phyloP scores from a whole-genome alignment of 768 basidiomycete species.

The Termitomyces sp. region DNA sequence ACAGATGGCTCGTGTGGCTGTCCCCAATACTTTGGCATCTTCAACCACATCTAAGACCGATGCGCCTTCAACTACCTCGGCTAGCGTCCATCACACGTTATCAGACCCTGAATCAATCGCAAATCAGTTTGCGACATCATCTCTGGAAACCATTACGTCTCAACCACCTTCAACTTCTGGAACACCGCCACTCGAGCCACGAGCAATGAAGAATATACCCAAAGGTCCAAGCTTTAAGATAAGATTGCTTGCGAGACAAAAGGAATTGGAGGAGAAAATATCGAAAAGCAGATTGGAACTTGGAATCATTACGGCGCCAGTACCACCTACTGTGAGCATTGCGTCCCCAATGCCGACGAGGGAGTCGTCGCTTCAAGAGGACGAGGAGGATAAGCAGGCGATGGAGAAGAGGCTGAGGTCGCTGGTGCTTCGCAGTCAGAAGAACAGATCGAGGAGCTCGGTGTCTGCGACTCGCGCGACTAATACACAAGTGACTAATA shows the following conservation, averaged over 20 bases:
- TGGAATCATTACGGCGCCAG: conserved; percentile 5
- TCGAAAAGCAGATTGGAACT: conserved; percentile 32
- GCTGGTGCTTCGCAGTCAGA: conserved; percentile 36
- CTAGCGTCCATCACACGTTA: not conserved
- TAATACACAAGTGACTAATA: conserved; percentile 3
- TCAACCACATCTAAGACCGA: not conserved
- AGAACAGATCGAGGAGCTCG: conserved; percentile 16
- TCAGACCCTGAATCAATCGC: not conserved
- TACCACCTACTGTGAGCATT: not conserved
- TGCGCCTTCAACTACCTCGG: not conserved
- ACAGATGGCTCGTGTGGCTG: not conserved
- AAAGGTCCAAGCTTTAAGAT: conserved; percentile 33
- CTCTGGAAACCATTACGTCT: not conserved
- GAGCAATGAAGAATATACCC: conserved; percentile 32
- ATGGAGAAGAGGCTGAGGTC: conserved; percentile 39
- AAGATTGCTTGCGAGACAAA: conserved; percentile 35
- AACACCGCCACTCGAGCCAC: conserved; percentile 29
- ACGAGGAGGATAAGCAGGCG: conserved; percentile 22
- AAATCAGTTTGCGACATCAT: not conserved
- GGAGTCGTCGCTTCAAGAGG: not conserved
- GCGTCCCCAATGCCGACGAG: not conserved
- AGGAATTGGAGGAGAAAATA: conserved; percentile 40
- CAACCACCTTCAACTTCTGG: conserved; percentile 9
- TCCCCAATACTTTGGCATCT: not conserved
- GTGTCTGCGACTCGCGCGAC: conserved; percentile 1